phyloP scores from a whole-genome alignment of 148 eudicot genomes.

The Arctostaphylos glauca region DNA sequence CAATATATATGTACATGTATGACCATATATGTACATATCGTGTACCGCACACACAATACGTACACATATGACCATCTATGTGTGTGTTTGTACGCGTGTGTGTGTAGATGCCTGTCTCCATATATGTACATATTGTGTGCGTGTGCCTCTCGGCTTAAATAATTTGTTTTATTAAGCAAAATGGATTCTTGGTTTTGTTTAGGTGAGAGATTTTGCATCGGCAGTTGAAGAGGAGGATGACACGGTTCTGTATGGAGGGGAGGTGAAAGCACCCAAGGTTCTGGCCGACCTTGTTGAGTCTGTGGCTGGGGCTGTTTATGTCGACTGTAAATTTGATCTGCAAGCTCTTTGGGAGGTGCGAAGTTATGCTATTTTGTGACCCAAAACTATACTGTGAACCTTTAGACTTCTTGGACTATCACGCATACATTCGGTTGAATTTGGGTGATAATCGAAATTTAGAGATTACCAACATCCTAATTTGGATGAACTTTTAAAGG shows the following conservation, averaged over 20 bases:
- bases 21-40: too few species aligned
- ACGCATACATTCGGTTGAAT: background rate
- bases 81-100: background rate
- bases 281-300: conserved; percentile 92
- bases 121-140: background rate
- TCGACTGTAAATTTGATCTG: conserved; percentile 59
- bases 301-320: conserved; percentile 72
- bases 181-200: conserved; percentile 1
- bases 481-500: background rate
- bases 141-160: background rate
- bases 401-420: background rate
- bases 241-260: conserved; percentile 67
- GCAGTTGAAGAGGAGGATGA: conserved; percentile 63
- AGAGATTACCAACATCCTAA: background rate
- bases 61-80: background rate
- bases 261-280: conserved; percentile 75
- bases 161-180: conserved; percentile 30
- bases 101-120: background rate
- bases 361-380: background rate
- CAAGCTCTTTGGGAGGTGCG: conserved; percentile 58
- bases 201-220: conserved; percentile 57
- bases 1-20: too few species aligned
- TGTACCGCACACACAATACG: too few species aligned
- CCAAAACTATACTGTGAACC: background rate
- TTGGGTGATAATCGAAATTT: background rate